A percentile compares a stretch with the other conserved stretches of the same genome.
These are phyloP conservation scores for Diaporthe sp. DNA, from an alignment of 2,329 filamentous ascomycete genomes.

Conservation along the genomic window DNA sequence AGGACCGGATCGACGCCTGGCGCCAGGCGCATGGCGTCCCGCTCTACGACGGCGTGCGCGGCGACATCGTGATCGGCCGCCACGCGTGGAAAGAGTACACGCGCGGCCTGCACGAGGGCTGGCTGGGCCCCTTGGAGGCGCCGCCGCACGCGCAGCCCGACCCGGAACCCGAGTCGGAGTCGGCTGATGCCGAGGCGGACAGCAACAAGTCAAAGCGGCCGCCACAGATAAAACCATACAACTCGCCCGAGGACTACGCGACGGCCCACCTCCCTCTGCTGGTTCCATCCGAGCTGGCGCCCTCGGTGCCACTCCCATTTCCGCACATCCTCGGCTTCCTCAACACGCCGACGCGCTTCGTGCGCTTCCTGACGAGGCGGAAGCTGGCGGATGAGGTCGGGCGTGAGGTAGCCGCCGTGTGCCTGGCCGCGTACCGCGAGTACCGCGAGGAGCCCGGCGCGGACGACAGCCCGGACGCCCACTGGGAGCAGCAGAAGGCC, in stretches of 20 bases:
- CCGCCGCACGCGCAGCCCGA: slow-evolving; percentile 58
- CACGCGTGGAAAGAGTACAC: slow-evolving; percentile 99
- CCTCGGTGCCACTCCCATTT: slow-evolving; percentile 79
- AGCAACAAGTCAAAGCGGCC: slow-evolving; percentile 67
- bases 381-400: slow-evolving; percentile 89
- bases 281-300: slow-evolving; percentile 79
- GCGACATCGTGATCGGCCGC: slow-evolving; percentile 90
- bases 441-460: slow-evolving; percentile 56
- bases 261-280: slow-evolving; percentile 73
- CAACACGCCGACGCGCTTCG: slow-evolving; percentile 88
- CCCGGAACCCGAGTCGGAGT: slow-evolving; percentile 45
- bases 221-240: slow-evolving; percentile 79
- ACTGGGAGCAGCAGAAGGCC: slow-evolving; percentile 73
- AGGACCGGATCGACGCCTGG: slow-evolving; percentile 72
- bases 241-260: slow-evolving; percentile 79
- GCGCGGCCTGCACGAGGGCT: slow-evolving; percentile 93
- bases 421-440: slow-evolving; percentile 73
- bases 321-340: slow-evolving; percentile 94
- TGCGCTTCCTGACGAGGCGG: slow-evolving; percentile 89
- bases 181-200: slow-evolving; percentile 50
- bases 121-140: slow-evolving; percentile 86
- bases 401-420: slow-evolving; percentile 86
- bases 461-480: slow-evolving; percentile 48
- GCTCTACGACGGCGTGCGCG: slow-evolving; percentile 80
- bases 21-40: slow-evolving; percentile 76